These are phyloP conservation scores for Toxicodendron radicans DNA, from an alignment of 345 rosid species.

Conservation along the genomic window DNA sequence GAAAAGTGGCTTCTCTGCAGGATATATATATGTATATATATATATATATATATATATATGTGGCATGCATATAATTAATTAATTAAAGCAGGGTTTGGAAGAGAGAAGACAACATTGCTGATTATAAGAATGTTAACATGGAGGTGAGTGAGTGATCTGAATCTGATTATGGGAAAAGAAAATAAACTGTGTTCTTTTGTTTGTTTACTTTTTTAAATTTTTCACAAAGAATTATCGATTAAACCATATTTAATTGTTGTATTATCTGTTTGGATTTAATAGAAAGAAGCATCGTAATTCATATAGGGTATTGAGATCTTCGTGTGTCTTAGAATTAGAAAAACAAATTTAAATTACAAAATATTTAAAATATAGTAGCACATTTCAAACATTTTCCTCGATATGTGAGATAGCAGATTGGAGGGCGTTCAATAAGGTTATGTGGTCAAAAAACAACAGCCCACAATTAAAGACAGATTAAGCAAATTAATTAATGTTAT, in stretches of 20 bases:
- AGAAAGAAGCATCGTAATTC: no score
- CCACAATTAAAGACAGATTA: neutral
- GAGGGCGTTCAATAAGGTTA: neutral
- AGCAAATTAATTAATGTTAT: no score
- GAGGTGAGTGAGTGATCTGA: neutral
- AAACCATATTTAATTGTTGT: no score
- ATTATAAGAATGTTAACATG: slow-evolving; percentile 4
- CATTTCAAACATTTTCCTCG: neutral
- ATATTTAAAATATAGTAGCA: neutral
- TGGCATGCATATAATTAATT: neutral
- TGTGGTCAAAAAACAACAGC: slow-evolving; percentile 11
- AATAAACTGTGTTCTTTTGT: neutral
- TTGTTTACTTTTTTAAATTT: no score
- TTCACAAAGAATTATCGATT: no score
- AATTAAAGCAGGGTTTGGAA: neutral
- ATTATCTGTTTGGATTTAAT: no score
- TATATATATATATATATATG: no score
- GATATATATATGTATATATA: no score
- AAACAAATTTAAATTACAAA: neutral
- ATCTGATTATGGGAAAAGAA: neutral
- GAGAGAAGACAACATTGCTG: neutral
- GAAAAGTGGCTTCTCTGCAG: neutral
- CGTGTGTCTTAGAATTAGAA: no score
- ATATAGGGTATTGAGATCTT: no score
- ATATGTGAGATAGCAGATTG: neutral